Evolutionary conservation across 1,284 basidiomycete genomes (phyloP), one percentile per base, ranked within the genome.

Genomic region (Neotropicomus parvogracilis): DNA sequence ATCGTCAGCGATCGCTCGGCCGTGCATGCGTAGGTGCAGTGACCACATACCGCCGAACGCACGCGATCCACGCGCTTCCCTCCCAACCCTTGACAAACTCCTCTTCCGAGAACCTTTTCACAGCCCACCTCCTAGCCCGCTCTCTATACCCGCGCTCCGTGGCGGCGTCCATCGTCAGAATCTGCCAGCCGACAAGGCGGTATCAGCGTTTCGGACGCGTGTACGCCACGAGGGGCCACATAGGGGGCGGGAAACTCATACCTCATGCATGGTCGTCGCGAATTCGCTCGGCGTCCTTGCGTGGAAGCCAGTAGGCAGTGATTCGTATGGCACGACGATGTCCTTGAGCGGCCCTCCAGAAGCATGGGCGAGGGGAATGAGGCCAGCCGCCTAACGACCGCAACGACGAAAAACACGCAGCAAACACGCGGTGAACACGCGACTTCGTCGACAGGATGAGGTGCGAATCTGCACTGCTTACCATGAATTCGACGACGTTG

Each of bases 401-500:
- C 24, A 24, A 24, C 5, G 24, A 24, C 11, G 31, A 20, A n/a
- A 32, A 38, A 46, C 54, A 41, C 26, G 53, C 27, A 42, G 40
- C 57, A 8, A 57, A 56, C 56, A 54, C 31, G 46, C 42, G 46
- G 31, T 0, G n/a, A n/a, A n/a, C n/a, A n/a, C n/a, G n/a, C n/a
- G n/a, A n/a, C 2, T 7, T 14, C 6, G 10, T 34, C 3, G 17
- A 28, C n/a, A 17, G 13, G 49, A 20, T 29, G 41, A 24, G 24
- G 24, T 19, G 20, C 6, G 46, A 59, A 40, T 31, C 4, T 20
- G 39, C 44, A 35, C 33, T 29, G 66, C 80, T 49, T 45, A 89
- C 93, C 95, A 98, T 95, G 59, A 91, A 95, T 66, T 99, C 95
- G 8, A 99, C 95, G 16, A 99, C 80, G 59, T 95, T 97, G 66